Evolutionary conservation across 495 filamentous ascomycete genomes (phyloP).

Genomic region (Aspergillus kassunensis): DNA sequence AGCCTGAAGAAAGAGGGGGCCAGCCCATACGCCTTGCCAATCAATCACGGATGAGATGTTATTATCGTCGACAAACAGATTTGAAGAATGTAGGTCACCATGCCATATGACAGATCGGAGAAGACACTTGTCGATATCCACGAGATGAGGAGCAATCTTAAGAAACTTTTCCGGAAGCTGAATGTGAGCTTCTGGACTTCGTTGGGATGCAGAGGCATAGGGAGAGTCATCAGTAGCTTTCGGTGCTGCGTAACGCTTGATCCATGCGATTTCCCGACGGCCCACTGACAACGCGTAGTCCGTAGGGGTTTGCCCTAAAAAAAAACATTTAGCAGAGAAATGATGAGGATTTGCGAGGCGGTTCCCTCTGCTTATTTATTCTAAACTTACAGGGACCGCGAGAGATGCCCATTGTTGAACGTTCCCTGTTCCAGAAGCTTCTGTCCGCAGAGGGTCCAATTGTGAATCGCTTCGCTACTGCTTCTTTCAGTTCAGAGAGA

Average conservation of each 20-base stretch:
- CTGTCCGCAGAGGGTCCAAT: constrained; percentile 30
- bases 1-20: constrained; percentile 29
- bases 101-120: constrained; percentile 30
- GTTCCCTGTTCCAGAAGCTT: constrained; percentile 30
- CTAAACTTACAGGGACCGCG: constrained; percentile 33
- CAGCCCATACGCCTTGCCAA: constrained; percentile 33
- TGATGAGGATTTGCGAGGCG: too few species aligned
- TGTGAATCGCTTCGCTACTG: constrained; percentile 15
- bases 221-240: constrained; percentile 15
- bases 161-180: constrained; percentile 22
- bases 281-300: constrained; percentile 22
- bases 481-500: too few species aligned
- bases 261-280: constrained; percentile 28
- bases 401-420: constrained; percentile 21
- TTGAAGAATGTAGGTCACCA: constrained; percentile 34
- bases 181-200: constrained; percentile 17
- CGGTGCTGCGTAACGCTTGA: constrained; percentile 24
- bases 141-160: constrained; percentile 22
- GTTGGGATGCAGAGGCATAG: constrained; percentile 17
- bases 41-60: constrained; percentile 30
- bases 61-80: constrained; percentile 33
- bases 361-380: too few species aligned
- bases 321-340: constrained; percentile 9
- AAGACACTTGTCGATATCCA: constrained; percentile 22
- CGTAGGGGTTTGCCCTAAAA: constrained; percentile 17